Percentiles rank a stretch among this genome's conserved stretches.
Evolutionary conservation across 345 rosid species (phyloP).

Genomic region (Murraya paniculata): DNA sequence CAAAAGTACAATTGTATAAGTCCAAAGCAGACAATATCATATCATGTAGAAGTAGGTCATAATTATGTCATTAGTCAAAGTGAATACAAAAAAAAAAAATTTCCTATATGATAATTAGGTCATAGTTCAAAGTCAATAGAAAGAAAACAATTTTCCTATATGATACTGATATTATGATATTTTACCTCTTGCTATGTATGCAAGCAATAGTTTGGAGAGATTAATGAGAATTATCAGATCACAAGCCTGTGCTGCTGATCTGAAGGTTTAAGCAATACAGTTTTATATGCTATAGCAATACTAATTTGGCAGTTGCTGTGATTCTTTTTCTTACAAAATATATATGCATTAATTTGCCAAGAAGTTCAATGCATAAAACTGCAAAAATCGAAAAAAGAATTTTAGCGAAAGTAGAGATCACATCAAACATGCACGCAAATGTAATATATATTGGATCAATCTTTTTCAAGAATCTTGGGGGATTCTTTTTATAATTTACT

Average conservation of each 20-base stretch:
- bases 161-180: background rate
- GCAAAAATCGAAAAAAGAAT: background rate
- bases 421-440: background rate
- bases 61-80: background rate
- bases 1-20: too few species aligned
- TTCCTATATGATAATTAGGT: too few species aligned
- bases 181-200: background rate
- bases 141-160: too few species aligned
- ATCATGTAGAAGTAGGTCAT: too few species aligned
- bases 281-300: background rate
- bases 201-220: background rate
- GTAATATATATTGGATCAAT: slow-evolving; percentile 15
- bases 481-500: slow-evolving; percentile 18
- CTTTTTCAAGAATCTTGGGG: slow-evolving; percentile 31
- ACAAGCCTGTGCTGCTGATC: background rate
- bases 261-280: background rate
- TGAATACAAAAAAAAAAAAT: too few species aligned
- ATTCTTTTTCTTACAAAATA: background rate
- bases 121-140: too few species aligned
- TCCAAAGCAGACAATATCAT: too few species aligned
- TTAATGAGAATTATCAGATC: background rate
- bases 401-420: slow-evolving; percentile 14
- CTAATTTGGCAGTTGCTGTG: background rate
- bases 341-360: background rate
- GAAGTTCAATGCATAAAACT: background rate